A percentile compares a stretch with the other conserved stretches of the same genome.
Conservation (phyloP, 2,329 filamentous ascomycete species). For the Periconia sp. region DNA sequence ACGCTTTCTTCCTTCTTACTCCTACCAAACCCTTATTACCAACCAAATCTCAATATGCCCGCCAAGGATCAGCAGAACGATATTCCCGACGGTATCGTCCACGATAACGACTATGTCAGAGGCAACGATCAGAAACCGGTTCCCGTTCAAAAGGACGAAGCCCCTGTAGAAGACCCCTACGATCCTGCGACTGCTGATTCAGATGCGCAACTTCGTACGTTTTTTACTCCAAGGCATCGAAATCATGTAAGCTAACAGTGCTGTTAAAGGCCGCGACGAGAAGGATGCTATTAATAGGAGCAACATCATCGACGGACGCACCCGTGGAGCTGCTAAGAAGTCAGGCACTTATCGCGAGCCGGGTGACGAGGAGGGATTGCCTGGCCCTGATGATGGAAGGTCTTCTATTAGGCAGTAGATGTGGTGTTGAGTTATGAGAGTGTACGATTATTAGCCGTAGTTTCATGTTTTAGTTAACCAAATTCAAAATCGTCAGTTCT, state of each 20-base stretch:
- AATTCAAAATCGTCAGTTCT: too few relatives aligned
- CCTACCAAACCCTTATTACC: constrained; percentile 5
- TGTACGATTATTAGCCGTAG: not conserved
- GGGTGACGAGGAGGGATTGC: constrained; percentile 53
- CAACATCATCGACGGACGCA: constrained; percentile 52
- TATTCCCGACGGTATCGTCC: constrained; percentile 33
- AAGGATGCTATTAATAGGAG: constrained; percentile 50
- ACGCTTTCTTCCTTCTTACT: not conserved
- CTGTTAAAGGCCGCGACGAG: constrained; percentile 48
- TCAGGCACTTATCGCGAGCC: constrained; percentile 52
- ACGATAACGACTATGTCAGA: constrained; percentile 50
- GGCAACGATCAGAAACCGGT: constrained; percentile 50
- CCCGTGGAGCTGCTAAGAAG: constrained; percentile 50
- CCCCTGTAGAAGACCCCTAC: constrained; percentile 50
- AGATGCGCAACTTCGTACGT: constrained; percentile 50
- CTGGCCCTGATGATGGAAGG: constrained; percentile 38
- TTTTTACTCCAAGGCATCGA: too few relatives aligned
- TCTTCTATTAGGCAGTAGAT: constrained; percentile 26
- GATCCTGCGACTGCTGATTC: constrained; percentile 49
- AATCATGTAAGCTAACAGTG: too few relatives aligned
- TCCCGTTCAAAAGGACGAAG: constrained; percentile 51
- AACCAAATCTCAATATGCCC: constrained; percentile 27
- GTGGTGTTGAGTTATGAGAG: not conserved
- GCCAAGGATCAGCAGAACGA: constrained; percentile 22
- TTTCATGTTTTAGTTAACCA: too few relatives aligned